These are phyloP conservation scores for Isatis lusitanica DNA, from an alignment of 441 rosid species.

Conservation along the genomic window DNA sequence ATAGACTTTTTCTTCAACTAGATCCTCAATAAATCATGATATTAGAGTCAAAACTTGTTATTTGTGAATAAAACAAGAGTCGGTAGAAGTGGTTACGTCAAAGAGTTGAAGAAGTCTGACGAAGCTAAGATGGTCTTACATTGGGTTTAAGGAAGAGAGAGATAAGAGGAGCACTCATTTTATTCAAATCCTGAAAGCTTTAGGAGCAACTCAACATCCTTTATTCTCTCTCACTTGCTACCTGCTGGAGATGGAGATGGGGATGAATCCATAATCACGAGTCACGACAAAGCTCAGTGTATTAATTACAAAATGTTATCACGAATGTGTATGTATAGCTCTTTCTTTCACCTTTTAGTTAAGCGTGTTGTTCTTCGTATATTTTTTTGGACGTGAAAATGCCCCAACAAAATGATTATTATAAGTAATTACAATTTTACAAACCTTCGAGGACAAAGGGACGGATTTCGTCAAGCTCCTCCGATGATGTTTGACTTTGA, in stretches of 20 bases:
- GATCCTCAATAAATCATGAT: neutral
- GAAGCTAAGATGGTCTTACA: constrained; percentile 29
- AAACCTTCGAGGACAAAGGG: constrained; percentile 95
- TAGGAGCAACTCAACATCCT: constrained; percentile 21
- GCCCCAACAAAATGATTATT: neutral
- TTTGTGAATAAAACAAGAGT: constrained; percentile 11
- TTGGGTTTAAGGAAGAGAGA: constrained; percentile 21
- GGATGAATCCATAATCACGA: constrained; percentile 26
- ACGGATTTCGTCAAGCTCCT: constrained; percentile 38
- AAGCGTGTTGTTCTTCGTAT: neutral
- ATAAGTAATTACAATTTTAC: constrained; percentile 47
- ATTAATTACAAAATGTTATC: neutral
- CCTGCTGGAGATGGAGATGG: constrained; percentile 27
- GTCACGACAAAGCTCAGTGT: constrained; percentile 10
- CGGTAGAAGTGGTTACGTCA: neutral
- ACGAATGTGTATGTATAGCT: neutral
- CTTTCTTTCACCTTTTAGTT: constrained; percentile 29
- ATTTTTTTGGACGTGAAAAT: neutral
- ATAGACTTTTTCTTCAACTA: constrained; percentile 11
- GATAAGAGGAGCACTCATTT: constrained; percentile 13
- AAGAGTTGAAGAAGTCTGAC: constrained; percentile 13
- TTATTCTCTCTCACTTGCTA: constrained; percentile 21
- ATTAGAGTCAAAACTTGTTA: neutral
- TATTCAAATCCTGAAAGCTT: constrained; percentile 17
- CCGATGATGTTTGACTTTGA: constrained; percentile 36